Percentiles rank a stretch among this genome's conserved stretches.
These are phyloP conservation scores for Dunaliella primolecta DNA, from an alignment of 139 green algal genomes.

Conservation along the genomic window DNA sequence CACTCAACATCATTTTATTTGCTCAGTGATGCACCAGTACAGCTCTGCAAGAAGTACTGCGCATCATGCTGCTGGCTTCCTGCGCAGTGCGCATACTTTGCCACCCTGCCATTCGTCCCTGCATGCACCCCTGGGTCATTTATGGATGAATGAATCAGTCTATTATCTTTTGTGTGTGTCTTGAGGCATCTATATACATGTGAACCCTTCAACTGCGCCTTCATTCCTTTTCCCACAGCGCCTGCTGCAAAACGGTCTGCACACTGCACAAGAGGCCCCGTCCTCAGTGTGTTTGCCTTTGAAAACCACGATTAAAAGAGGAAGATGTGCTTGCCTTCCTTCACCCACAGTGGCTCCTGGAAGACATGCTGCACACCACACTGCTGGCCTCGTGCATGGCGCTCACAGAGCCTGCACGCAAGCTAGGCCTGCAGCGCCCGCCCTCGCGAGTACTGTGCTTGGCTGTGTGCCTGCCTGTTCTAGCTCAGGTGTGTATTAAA, in stretches of 20 bases:
- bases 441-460: conserved; percentile 11
- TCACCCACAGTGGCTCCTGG: background rate
- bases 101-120: too few species aligned
- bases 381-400: conserved; percentile 18
- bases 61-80: conserved; percentile 13
- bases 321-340: too few species aligned
- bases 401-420: background rate
- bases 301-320: too few species aligned
- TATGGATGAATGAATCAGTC: too few species aligned
- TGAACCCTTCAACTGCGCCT: too few species aligned
- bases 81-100: conserved; percentile 13
- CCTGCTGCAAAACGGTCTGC: background rate
- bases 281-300: too few species aligned
- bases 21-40: too few species aligned
- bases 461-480: conserved; percentile 12
- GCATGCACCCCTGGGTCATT: too few species aligned
- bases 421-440: background rate
- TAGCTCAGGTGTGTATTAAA: background rate
- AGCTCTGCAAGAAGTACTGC: conserved; percentile 6
- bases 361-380: conserved; percentile 17
- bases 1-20: too few species aligned
- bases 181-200: too few species aligned
- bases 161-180: too few species aligned
- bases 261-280: background rate
- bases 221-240: too few species aligned